Conservation (phyloP, 2,329 filamentous ascomycete genomes). For the Lecanicillium sp. region DNA sequence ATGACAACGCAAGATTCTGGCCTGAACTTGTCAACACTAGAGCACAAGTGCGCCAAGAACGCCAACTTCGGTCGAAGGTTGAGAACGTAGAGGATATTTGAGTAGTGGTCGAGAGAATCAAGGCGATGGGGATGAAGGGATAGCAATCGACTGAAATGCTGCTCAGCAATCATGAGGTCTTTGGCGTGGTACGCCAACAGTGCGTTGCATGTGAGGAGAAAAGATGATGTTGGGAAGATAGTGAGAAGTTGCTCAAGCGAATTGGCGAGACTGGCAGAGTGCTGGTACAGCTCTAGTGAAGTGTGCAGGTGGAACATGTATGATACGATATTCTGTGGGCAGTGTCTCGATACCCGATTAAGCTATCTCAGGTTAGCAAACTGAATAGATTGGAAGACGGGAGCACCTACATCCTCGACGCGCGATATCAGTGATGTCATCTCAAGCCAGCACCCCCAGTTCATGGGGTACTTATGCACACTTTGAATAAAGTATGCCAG, state of each 20-base stretch:
- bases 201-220: conserved; percentile 83
- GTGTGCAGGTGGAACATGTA: conserved; percentile 91
- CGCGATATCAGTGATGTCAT: conserved; percentile 72
- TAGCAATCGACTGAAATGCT: conserved; percentile 70
- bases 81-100: conserved; percentile 94
- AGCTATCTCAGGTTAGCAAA: conserved; percentile 40
- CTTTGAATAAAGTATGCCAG: conserved; percentile 82
- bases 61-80: conserved; percentile 80
- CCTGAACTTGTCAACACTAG: conserved; percentile 87
- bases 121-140: conserved; percentile 68
- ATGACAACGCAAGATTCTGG: conserved; percentile 96
- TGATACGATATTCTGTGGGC: conserved; percentile 86
- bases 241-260: conserved; percentile 69
- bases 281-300: conserved; percentile 86
- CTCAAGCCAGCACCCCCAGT: conserved; percentile 97
- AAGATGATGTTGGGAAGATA: conserved; percentile 84
- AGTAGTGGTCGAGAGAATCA: conserved; percentile 91
- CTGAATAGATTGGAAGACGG: conserved; percentile 14
- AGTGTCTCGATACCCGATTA: conserved; percentile 59
- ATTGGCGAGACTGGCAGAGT: conserved; percentile 64
- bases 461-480: conserved; percentile 84
- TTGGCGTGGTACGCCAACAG: conserved; percentile 87
- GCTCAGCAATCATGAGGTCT: conserved; percentile 60
- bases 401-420: conserved; percentile 64
- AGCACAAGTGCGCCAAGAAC: conserved; percentile 86